phyloP scores from a whole-genome alignment of 1,284 basidiomycete genomes.

The Entoloma clypeatum region DNA sequence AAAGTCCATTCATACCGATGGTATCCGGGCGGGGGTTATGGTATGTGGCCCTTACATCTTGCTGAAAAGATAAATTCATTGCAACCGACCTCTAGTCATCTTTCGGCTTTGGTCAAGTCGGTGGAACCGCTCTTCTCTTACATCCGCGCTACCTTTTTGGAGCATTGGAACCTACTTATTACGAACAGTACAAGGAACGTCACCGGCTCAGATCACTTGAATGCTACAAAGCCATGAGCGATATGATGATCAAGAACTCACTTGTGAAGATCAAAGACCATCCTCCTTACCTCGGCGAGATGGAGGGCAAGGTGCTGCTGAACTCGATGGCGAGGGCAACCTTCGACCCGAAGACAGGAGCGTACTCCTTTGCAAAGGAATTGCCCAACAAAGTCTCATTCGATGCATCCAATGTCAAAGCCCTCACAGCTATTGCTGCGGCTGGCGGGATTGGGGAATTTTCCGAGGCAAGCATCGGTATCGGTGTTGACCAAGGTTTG shows the following conservation, averaged over 20 bases:
- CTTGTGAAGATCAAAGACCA: constrained; percentile 95
- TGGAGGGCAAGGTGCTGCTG: constrained; percentile 86
- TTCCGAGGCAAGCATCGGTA: constrained; percentile 44
- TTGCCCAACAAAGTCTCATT: constrained; percentile 50
- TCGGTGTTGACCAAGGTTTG: constrained; percentile 85
- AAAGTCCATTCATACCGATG: constrained; percentile 90
- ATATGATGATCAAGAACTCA: constrained; percentile 91
- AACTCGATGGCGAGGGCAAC: constrained; percentile 90
- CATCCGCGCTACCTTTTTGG: constrained; percentile 93
- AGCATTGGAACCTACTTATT: constrained; percentile 69
- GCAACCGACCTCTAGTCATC: constrained; percentile 59
- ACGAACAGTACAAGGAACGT: constrained; percentile 71
- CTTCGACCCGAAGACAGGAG: constrained; percentile 81
- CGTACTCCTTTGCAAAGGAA: constrained; percentile 75
- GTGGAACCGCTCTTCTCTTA: constrained; percentile 85
- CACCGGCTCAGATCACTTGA: constrained; percentile 70
- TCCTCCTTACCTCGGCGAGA: constrained; percentile 86
- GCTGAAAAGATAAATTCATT: constrained; percentile 10
- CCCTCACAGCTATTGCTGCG: constrained; percentile 53
- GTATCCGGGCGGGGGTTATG: constrained; percentile 88
- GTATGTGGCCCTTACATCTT: constrained; percentile 36
- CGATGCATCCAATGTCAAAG: constrained; percentile 67
- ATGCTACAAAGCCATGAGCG: constrained; percentile 91
- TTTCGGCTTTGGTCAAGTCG: constrained; percentile 99
- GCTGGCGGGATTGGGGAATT: constrained; percentile 38